Evolutionary conservation across 805 yeast species (phyloP), one percentile per base, ranked within the genome.

Genomic region (Blastobotrys peoriensis): DNA sequence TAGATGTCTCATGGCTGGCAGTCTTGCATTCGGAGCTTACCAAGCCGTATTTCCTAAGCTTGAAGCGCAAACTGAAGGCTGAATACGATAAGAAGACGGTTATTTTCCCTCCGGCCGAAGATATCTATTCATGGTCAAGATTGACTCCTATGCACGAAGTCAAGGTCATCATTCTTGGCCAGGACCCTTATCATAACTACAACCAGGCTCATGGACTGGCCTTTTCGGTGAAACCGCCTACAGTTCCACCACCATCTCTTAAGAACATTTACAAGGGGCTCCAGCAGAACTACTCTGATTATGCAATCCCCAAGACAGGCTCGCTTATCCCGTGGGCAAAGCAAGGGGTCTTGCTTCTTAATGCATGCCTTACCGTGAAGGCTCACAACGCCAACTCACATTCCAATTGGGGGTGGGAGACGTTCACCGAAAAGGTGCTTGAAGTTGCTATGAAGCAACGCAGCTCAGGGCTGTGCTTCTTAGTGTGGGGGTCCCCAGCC

Each of bases 181-280:
- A 93, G 62, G 98, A 93, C 61, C 98, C 98, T 0, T 93, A 93
- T 61, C 98, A 93, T 63, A 87, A 88, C 61, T 64, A 65, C 55
- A 84, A 85, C 60, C 98, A 93, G 63, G 98, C 98, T 0, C 98
- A 93, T 59, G 98, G 98, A 0, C 67, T 93, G 22, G 98, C 98
- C 2, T 93, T 93, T 55, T 84, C 94, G 17, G 98, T 93, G 1
- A 73, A 78, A 45, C 83, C 84, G 25, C 95, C 96, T 1, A 81
- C 87, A 0, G 78, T 79, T 1, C 83, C 93, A 1, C 98, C 98
- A 0, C 93, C 94, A 1, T 87, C 96, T 1, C 68, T 93, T 46
- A 70, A 76, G 40, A 93, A 93, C 60, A 93, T 93, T 45, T 93
- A 82, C 69, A 91, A 87, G 58, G 81, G 86, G 16, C 64, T 93